Evolutionary conservation across 2,329 filamentous ascomycete species (phyloP).

Genomic region (Penicillium sp.): DNA sequence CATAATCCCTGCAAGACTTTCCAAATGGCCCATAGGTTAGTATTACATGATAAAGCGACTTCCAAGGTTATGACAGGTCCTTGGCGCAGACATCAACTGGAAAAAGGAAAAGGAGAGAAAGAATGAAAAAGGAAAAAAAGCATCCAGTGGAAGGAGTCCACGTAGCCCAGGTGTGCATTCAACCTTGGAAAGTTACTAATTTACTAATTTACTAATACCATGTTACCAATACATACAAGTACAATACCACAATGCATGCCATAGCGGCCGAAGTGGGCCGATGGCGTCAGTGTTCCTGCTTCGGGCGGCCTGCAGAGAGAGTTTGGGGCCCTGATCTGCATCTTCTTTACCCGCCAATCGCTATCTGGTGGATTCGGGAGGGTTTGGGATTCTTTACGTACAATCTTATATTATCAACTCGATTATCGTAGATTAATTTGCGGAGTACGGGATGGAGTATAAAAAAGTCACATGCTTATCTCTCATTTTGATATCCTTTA

Average conservation of each 20-base stretch:
- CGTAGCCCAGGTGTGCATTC: background rate
- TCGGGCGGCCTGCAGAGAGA: constrained; percentile 26
- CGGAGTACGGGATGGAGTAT: background rate
- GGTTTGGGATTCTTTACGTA: background rate
- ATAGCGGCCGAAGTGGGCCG: constrained; percentile 18
- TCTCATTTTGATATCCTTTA: background rate
- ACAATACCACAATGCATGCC: constrained; percentile 16
- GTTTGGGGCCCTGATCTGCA: constrained; percentile 26
- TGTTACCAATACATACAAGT: constrained; percentile 4
- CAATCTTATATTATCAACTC: background rate
- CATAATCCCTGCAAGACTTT: constrained; percentile 21
- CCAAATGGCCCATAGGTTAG: background rate
- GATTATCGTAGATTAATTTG: background rate
- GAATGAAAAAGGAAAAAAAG: background rate
- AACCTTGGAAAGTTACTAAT: too few species aligned
- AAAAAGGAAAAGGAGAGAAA: background rate
- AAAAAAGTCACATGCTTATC: background rate
- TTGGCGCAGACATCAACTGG: background rate
- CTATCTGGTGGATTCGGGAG: background rate
- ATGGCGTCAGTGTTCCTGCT: constrained; percentile 29
- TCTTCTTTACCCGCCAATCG: constrained; percentile 5
- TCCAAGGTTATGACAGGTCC: background rate
- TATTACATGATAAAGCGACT: background rate
- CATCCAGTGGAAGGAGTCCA: constrained; percentile 8
- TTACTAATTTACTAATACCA: too few species aligned